These are phyloP conservation scores for Dendrobium catenatum DNA, from an alignment of 106 monocot species.

Conservation along the genomic window DNA sequence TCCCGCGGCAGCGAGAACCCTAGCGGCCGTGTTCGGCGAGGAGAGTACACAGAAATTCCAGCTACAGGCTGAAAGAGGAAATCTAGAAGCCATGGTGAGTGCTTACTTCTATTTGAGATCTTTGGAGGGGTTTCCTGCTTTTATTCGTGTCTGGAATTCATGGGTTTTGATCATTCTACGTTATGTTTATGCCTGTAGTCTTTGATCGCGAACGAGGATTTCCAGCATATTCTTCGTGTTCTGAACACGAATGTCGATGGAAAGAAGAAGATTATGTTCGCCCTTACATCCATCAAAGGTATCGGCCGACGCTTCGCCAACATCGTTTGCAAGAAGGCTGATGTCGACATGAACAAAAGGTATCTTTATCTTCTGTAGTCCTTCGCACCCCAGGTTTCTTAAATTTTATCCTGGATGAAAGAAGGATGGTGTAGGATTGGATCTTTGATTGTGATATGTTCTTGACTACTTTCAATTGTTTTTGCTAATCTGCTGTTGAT, in stretches of 20 bases:
- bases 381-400: not conserved
- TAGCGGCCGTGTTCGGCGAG: too few relatives aligned
- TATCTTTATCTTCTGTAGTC: not conserved
- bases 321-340: constrained; percentile 95
- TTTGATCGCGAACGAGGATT: constrained; percentile 80
- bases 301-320: constrained; percentile 83
- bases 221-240: constrained; percentile 95
- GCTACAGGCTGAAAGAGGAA: too few relatives aligned
- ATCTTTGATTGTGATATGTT: not conserved
- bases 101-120: too few relatives aligned
- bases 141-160: too few relatives aligned
- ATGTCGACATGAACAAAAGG: constrained; percentile 98
- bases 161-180: too few relatives aligned
- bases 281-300: constrained; percentile 94
- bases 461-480: too few relatives aligned
- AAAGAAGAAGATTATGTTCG: constrained; percentile 93
- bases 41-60: too few relatives aligned
- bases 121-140: too few relatives aligned
- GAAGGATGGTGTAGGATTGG: not conserved
- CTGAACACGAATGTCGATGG: constrained; percentile 95
- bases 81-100: too few relatives aligned
- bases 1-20: too few relatives aligned
- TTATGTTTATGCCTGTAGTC: constrained; percentile 23
- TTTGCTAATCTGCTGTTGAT: too few relatives aligned
- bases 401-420: not conserved